Base-by-base conservation (phyloP, 345 rosid genomes). In the Streptanthus diversifolius region DNA sequence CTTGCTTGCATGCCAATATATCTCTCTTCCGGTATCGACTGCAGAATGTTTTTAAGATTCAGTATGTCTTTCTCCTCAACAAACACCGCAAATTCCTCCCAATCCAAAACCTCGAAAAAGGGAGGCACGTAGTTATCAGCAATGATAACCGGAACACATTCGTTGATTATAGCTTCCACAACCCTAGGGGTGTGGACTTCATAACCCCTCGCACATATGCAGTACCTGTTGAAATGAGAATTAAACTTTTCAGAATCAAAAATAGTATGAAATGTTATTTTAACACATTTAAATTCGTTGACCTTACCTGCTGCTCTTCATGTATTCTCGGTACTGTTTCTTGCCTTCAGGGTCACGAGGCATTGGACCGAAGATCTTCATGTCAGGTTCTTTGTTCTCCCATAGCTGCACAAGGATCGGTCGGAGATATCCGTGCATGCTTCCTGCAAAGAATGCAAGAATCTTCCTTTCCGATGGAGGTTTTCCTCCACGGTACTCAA, bases 41-140 rank as follows among this genome's bases (percentile, higher is more conserved):
- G 71, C 58, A 93, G 82, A 68, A 90, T 89, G 71, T 75, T 83
- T 62, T 93, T 85, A 83, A 89, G 75, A 68, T 84, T 89, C 3
- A 83, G 85, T 43, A 86, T 64, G 51, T 93, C 90, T 60, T 75
- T 85, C 90, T 93, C 98, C 36, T n/a, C 63, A 19, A 93, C 84
- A 76, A 93, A 85, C 67, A 93, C 89, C 3, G 97, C 77, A 29
- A 93, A 89, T 5, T 82, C 76, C 63, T 86, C 97, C 96, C 97
- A 89, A 60, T 86, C 78, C 79, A 93, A 73, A 27, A 77, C 83
- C 87, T 90, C 98, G 3, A 93, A 85, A 75, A 93, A 84, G 0
- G 97, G 98, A 21, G 93, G 93, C 48, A 93, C 96, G 14, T 93
- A 93, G 56, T 90, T 93, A 70, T 93, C 96, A 3, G 98, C 84